Evolutionary conservation across 2,329 filamentous ascomycete genomes (phyloP).

Genomic region (Ophiobolus disseminans): DNA sequence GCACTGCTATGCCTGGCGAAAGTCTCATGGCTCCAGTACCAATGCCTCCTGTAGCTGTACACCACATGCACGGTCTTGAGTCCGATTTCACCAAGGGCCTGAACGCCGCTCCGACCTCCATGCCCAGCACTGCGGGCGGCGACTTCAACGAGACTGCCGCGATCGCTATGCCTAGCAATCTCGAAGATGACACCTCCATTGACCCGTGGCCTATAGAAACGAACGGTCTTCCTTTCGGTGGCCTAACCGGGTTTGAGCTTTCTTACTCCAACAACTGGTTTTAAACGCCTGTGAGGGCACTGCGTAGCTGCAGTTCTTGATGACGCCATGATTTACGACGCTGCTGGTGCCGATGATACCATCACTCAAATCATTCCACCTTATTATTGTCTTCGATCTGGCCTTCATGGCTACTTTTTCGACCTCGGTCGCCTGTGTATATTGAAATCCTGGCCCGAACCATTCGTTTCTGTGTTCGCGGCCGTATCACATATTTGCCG

Average conservation of each 20-base stretch:
- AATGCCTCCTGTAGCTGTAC: conserved; percentile 27
- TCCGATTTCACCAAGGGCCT: conserved; percentile 39
- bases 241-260: conserved; percentile 32
- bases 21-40: conserved; percentile 32
- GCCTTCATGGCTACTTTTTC: conserved; percentile 28
- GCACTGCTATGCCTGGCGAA: conserved; percentile 32
- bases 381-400: conserved; percentile 26
- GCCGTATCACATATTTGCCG: conserved; percentile 29
- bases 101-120: conserved; percentile 27
- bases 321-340: conserved; percentile 49
- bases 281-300: conserved; percentile 35
- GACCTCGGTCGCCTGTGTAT: conserved; percentile 47
- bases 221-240: conserved; percentile 32
- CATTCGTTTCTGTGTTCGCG: conserved; percentile 26
- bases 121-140: conserved; percentile 28
- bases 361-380: conserved; percentile 27
- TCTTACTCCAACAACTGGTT: conserved; percentile 41
- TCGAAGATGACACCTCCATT: conserved; percentile 37
- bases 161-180: conserved; percentile 41
- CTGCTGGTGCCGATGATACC: conserved; percentile 39
- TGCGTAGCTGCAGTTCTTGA: conserved; percentile 24
- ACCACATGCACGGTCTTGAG: conserved; percentile 35
- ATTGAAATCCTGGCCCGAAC: conserved; percentile 39
- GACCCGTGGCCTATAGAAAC: conserved; percentile 43
- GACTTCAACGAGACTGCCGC: conserved; percentile 39